These are phyloP conservation scores for Thalassiosira mediterranea DNA, from an alignment of 352 stramenopile species.

Conservation along the genomic window DNA sequence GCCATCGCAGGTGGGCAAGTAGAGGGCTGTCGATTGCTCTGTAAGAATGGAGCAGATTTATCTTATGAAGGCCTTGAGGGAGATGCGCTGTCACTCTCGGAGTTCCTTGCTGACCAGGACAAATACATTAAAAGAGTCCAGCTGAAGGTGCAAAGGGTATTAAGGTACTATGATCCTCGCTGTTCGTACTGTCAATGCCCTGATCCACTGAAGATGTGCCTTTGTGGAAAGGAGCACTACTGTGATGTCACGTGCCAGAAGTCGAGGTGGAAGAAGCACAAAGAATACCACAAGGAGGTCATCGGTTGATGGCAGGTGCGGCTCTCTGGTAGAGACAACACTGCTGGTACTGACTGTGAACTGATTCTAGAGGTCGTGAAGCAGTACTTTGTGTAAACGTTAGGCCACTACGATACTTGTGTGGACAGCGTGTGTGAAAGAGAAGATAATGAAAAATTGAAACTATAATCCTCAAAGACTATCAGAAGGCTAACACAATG, in stretches of 20 bases:
- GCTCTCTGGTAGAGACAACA: too few relatives aligned
- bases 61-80: not conserved
- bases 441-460: too few relatives aligned
- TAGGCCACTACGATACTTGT: too few relatives aligned
- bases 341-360: too few relatives aligned
- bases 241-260: conserved; percentile 11
- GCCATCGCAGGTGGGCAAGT: not conserved
- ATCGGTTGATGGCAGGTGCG: too few relatives aligned
- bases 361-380: too few relatives aligned
- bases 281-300: conserved; percentile 16
- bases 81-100: conserved; percentile 3
- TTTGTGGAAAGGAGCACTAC: conserved; percentile 10
- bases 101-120: not conserved
- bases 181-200: not conserved
- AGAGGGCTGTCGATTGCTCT: conserved; percentile 2
- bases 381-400: too few relatives aligned
- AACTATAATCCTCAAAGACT: too few relatives aligned
- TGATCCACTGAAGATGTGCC: conserved; percentile 6
- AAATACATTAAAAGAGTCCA: not conserved
- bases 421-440: too few relatives aligned
- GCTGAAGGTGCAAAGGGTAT: not conserved
- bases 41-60: conserved; percentile 3
- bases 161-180: conserved; percentile 1
- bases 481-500: too few relatives aligned
- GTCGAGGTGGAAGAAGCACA: conserved; percentile 8